These are phyloP conservation scores for Trametes versicolor DNA, from an alignment of 1,284 basidiomycete genomes.

Conservation along the genomic window DNA sequence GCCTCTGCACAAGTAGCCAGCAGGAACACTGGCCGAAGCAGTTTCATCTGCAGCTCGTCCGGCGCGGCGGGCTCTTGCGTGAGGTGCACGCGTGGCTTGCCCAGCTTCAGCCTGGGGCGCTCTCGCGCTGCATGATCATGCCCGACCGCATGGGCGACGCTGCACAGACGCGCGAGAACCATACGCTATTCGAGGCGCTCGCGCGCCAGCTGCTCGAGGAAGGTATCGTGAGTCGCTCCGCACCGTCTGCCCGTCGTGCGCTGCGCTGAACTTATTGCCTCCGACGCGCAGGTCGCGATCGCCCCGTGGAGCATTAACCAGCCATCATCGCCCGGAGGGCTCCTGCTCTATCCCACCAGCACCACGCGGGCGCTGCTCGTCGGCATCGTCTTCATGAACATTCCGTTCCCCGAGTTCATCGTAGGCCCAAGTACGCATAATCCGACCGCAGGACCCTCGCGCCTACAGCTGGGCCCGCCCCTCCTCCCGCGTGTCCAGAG, in stretches of 20 bases:
- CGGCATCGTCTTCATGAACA: slow-evolving; percentile 63
- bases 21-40: slow-evolving; percentile 59
- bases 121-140: slow-evolving; percentile 70
- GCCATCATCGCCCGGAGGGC: slow-evolving; percentile 58
- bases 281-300: slow-evolving; percentile 57
- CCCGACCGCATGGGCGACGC: slow-evolving; percentile 64
- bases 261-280: slow-evolving; percentile 5
- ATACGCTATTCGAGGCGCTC: slow-evolving; percentile 62
- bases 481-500: slow-evolving; percentile 26
- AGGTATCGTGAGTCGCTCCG: slow-evolving; percentile 55
- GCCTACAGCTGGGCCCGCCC: slow-evolving; percentile 12
- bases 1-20: slow-evolving; percentile 43
- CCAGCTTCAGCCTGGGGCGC: slow-evolving; percentile 46
- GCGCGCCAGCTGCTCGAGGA: slow-evolving; percentile 60
- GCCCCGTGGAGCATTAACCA: slow-evolving; percentile 60
- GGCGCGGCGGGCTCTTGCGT: slow-evolving; percentile 53
- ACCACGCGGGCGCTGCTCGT: slow-evolving; percentile 65
- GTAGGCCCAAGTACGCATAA: slow-evolving; percentile 27
- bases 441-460: slow-evolving; percentile 19
- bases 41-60: slow-evolving; percentile 56
- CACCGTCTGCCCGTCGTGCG: background rate
- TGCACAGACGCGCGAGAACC: slow-evolving; percentile 57
- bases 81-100: slow-evolving; percentile 62
- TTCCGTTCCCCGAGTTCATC: slow-evolving; percentile 64
- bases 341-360: slow-evolving; percentile 65